A percentile compares a stretch with the other conserved stretches of the same genome.
phyloP scores from a whole-genome alignment of 1,284 basidiomycete species.

The Gymnopus androsaceus region DNA sequence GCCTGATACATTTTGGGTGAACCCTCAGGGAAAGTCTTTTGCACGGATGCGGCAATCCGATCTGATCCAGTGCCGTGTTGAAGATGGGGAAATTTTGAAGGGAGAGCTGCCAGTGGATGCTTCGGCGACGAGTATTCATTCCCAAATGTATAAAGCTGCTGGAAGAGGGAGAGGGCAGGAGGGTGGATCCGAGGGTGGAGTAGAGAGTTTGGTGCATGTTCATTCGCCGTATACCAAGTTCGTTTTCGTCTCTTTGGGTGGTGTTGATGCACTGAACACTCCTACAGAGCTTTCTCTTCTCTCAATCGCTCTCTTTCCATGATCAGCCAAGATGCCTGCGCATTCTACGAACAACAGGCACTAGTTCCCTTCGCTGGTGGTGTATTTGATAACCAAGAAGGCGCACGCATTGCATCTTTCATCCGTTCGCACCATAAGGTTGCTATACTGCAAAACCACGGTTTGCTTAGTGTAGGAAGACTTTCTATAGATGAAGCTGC shows the following conservation, averaged over 20 bases:
- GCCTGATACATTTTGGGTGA: constrained; percentile 6
- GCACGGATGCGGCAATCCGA: constrained; percentile 9
- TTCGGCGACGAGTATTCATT: constrained; percentile 6
- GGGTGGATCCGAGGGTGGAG: not conserved
- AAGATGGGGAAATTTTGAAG: constrained; percentile 1
- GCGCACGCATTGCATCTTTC: constrained; percentile 7
- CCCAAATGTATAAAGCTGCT: constrained; percentile 6
- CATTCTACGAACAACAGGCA: constrained; percentile 7
- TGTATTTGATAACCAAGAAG: constrained; percentile 9
- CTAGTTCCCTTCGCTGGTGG: constrained; percentile 8
- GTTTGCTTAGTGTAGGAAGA: constrained; percentile 4
- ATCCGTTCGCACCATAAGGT: constrained; percentile 1
- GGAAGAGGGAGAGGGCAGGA: constrained; percentile 4
- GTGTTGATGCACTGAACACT: not conserved
- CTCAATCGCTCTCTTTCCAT: constrained; percentile 4
- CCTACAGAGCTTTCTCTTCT: constrained; percentile 5
- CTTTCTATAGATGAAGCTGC: constrained; percentile 8
- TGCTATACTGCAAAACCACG: constrained; percentile 6
- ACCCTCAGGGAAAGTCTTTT: constrained; percentile 7
- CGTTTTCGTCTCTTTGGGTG: not conserved
- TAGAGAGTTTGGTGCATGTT: constrained; percentile 7
- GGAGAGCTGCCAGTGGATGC: constrained; percentile 7
- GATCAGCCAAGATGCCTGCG: constrained; percentile 7
- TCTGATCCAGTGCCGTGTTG: constrained; percentile 6
- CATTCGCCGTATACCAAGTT: constrained; percentile 9